Base-by-base conservation (phyloP, 768 basidiomycete species). In the Xerocomus brunneocitrinus region DNA sequence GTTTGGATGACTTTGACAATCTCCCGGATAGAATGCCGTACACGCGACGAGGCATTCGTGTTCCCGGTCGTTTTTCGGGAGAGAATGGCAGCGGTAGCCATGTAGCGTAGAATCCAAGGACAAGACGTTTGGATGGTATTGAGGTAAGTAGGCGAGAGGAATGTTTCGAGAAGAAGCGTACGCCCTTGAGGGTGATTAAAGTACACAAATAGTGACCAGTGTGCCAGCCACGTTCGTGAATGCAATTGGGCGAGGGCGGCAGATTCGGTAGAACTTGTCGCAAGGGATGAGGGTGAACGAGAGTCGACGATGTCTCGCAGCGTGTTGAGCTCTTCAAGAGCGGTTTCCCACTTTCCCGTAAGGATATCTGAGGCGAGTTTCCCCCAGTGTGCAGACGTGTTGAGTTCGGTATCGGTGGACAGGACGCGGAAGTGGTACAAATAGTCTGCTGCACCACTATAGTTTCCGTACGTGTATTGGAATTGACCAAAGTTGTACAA, bases 401-500 rank as follows among this genome's bases (percentile, higher is more conserved):
- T 94, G 67, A 95, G 88, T 48, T 95, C 89, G 53, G 80, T 79
- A 68, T 95, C 91, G 52, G 94, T 97, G 45, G 95, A 95, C 56
- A 99, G 85, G 24, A 98, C 88, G 52, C 95, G 91, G 80, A 98
- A 99, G 68, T 98, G 95, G 78, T 98, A 98, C 52, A 99, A 79
- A 74, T 97, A 98, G 72, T 98, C 93, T 45, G 95, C 94, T 14
- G 97, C 94, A 46, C 91, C 91, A 62, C 85, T 87, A 77, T 99
- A 99, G 71, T 93, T 92, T 41, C 97, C 97, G 69, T 91, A 91
- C n/a, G 95, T 91, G 74, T 92, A 99, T 74, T 97, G 95, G 76
- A 95, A 98, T 67, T 98, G 89, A 50, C 97, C 97, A 73, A 95
- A 98, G 74, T 94, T 92, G 78, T 99, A 98, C 8, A 99, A 77